Conservation (phyloP, 108 stramenopile genomes). For the Cyclotella kingstonii region DNA sequence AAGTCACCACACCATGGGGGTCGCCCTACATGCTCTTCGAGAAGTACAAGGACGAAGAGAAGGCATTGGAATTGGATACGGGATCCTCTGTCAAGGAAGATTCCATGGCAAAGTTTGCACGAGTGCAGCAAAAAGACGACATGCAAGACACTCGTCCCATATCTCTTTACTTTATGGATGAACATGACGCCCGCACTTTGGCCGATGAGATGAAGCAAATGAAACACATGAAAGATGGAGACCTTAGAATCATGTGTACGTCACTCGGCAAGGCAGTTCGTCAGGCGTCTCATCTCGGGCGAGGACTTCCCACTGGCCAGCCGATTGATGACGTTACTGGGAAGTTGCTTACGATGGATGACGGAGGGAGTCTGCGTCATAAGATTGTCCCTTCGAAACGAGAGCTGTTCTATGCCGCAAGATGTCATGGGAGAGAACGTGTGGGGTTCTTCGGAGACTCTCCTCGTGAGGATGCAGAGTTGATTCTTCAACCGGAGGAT, state of each 20-base stretch:
- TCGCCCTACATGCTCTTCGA: slow-evolving; percentile 85
- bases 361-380: slow-evolving; percentile 77
- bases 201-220: slow-evolving; percentile 82
- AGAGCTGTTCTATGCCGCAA: slow-evolving; percentile 79
- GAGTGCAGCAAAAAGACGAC: slow-evolving; percentile 53
- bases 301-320: slow-evolving; percentile 69
- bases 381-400: slow-evolving; percentile 81
- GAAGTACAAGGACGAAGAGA: slow-evolving; percentile 50
- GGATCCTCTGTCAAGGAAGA: slow-evolving; percentile 1
- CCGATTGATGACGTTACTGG: slow-evolving; percentile 64
- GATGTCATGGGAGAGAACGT: slow-evolving; percentile 75
- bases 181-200: slow-evolving; percentile 67
- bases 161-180: slow-evolving; percentile 77
- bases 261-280: slow-evolving; percentile 73
- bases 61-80: slow-evolving; percentile 20
- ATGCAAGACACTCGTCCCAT: slow-evolving; percentile 59
- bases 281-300: slow-evolving; percentile 61
- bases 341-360: slow-evolving; percentile 46
- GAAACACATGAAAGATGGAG: slow-evolving; percentile 65
- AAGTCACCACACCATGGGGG: slow-evolving; percentile 83
- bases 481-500: slow-evolving; percentile 44
- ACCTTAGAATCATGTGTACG: slow-evolving; percentile 65
- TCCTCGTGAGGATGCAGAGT: slow-evolving; percentile 50
- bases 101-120: slow-evolving; percentile 38
- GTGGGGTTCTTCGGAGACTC: slow-evolving; percentile 63